A percentile compares a stretch with the other conserved stretches of the same genome.
Conservation (phyloP, 768 basidiomycete species). For the Pleurotus salmoneostramineus region DNA sequence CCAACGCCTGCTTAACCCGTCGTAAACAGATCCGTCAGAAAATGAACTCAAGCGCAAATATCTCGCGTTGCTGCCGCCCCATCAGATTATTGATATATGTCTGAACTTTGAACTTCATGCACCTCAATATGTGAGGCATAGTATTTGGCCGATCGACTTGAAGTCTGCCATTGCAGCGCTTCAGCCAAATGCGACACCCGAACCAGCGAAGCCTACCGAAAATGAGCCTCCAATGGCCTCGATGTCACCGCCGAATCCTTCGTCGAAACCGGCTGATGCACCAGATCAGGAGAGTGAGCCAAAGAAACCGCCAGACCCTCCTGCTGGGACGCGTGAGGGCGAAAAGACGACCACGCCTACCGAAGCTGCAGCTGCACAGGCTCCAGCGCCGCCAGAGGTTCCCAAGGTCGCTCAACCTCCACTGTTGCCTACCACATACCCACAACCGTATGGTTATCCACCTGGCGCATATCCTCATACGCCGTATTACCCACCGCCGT, state of each 20-base stretch:
- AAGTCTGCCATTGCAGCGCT: slow-evolving; percentile 58
- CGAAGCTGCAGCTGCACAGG: slow-evolving; percentile 15
- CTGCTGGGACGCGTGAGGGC: slow-evolving; percentile 11
- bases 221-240: slow-evolving; percentile 17
- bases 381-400: slow-evolving; percentile 12
- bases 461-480: slow-evolving; percentile 20
- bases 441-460: slow-evolving; percentile 50
- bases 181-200: slow-evolving; percentile 19
- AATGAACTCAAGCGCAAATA: slow-evolving; percentile 71
- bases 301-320: slow-evolving; percentile 16
- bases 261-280: slow-evolving; percentile 15
- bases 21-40: slow-evolving; percentile 27
- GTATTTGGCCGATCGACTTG: slow-evolving; percentile 75
- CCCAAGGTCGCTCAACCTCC: slow-evolving; percentile 10
- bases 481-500: slow-evolving; percentile 56
- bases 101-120: slow-evolving; percentile 68
- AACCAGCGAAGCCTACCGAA: slow-evolving; percentile 20
- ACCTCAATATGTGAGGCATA: slow-evolving; percentile 55
- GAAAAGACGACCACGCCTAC: slow-evolving; percentile 15
- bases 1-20: slow-evolving; percentile 18
- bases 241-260: slow-evolving; percentile 14
- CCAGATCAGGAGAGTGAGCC: slow-evolving; percentile 15
- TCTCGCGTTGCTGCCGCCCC: slow-evolving; percentile 58
- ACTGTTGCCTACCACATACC: slow-evolving; percentile 28
- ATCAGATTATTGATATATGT: slow-evolving; percentile 79